These are phyloP conservation scores for Withania somnifera DNA, from an alignment of 305 asterid genomes.

Conservation along the genomic window DNA sequence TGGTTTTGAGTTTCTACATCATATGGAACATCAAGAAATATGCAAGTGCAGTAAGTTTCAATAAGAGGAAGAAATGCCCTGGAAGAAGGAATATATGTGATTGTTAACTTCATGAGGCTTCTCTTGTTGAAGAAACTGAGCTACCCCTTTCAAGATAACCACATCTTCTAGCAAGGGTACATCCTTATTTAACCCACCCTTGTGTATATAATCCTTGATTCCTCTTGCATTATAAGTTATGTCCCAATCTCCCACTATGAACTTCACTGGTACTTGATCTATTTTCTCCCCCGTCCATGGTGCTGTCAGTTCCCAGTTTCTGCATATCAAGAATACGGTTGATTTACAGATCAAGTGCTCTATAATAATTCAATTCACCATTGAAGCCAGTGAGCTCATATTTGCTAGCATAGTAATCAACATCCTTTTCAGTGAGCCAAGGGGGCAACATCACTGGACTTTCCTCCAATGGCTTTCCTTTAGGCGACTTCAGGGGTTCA, in stretches of 20 bases:
- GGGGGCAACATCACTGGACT: conserved; percentile 31
- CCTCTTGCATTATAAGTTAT: conserved; percentile 47
- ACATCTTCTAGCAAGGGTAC: conserved; percentile 54
- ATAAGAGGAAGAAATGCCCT: not conserved
- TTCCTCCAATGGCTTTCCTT: conserved; percentile 33
- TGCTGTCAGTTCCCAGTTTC: conserved; percentile 64
- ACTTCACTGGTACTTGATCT: conserved; percentile 49
- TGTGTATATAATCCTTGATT: conserved; percentile 41
- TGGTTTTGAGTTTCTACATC: not conserved
- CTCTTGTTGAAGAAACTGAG: conserved; percentile 56
- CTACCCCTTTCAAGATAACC: conserved; percentile 54
- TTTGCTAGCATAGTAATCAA: conserved; percentile 39
- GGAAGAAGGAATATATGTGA: conserved; percentile 40
- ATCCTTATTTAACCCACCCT: conserved; percentile 55
- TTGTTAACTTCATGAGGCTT: conserved; percentile 46
- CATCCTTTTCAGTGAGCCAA: conserved; percentile 52
- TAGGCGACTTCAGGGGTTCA: conserved; percentile 43
- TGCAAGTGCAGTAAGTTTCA: not conserved
- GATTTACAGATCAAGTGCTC: conserved; percentile 52
- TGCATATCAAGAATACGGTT: conserved; percentile 3
- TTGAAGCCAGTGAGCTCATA: conserved; percentile 49
- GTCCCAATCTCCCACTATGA: conserved; percentile 58
- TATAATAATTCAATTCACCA: conserved; percentile 50
- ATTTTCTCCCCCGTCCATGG: conserved; percentile 45
- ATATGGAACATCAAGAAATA: not conserved